These are phyloP conservation scores for Tillandsia fasciculata DNA, from an alignment of 176 grass and related monocot genomes.

Conservation along the genomic window DNA sequence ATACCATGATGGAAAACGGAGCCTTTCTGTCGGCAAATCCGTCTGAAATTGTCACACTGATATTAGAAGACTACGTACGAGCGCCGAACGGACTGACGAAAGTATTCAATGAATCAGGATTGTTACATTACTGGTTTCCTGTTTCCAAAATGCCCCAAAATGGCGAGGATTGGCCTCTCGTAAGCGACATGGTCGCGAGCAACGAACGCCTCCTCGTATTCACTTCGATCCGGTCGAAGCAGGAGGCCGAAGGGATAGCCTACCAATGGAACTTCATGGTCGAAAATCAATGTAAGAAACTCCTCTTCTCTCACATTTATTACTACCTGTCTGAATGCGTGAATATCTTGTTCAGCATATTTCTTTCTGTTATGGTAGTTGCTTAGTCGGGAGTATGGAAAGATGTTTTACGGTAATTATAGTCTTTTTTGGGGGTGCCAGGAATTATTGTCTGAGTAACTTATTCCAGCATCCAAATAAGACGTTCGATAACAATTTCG, in stretches of 20 bases:
- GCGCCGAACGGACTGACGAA: slow-evolving; percentile 68
- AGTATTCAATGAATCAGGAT: slow-evolving; percentile 60
- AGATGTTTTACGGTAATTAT: no score
- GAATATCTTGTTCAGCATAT: neutral
- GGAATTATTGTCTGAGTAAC: no score
- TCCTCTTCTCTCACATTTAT: no score
- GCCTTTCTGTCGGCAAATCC: slow-evolving; percentile 71
- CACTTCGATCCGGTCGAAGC: slow-evolving; percentile 72
- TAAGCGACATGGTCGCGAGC: slow-evolving; percentile 65
- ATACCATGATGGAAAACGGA: slow-evolving; percentile 81
- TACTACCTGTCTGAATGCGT: neutral
- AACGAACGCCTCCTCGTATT: slow-evolving; percentile 76
- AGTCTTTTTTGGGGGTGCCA: no score
- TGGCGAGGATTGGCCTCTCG: slow-evolving; percentile 73
- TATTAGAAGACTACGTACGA: slow-evolving; percentile 84
- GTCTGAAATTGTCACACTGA: slow-evolving; percentile 73
- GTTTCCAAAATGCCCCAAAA: slow-evolving; percentile 78
- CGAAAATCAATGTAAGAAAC: slow-evolving; percentile 81
- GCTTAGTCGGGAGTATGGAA: no score
- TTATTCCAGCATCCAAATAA: no score
- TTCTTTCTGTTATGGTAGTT: neutral
- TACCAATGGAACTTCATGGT: slow-evolving; percentile 99
- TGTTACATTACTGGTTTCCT: slow-evolving; percentile 84
- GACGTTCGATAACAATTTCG: no score
- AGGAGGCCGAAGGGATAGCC: slow-evolving; percentile 74